Base-by-base conservation (phyloP, 192 early-diverging fungal genomes). In the Helicostylum pulchrum region DNA sequence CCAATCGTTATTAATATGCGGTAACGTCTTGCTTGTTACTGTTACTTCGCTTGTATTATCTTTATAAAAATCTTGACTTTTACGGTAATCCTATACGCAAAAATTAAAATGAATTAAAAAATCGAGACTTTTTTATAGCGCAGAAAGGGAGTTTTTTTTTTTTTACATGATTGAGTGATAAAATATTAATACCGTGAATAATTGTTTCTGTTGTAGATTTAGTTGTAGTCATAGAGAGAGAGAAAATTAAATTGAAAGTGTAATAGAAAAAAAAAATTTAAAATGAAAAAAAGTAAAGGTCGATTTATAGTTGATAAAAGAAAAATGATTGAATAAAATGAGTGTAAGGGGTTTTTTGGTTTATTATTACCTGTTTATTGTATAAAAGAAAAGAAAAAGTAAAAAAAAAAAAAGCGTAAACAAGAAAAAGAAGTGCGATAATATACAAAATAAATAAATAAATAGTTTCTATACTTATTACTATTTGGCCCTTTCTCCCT, bases 141-240 rank as follows among this genome's bases (percentile, higher is more conserved):
- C 26, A 2, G 26, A 54, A 32, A n/a, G n/a, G 17, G 3, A 55
- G 23, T 14, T 31, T 31, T 32, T 53, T 32, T 53, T 56, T 36
- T 32, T 36, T 56, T 39, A 34, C 54, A 56, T 56, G 54, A 56
- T 56, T 56, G 31, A 39, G 8, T 56, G 54, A 56, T 32, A 56
- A 39, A 36, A 10, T 26, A 1, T 56, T 32, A 15, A 39, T 55
- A 34, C 34, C 34, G 36, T 39, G 15, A 32, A 55, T 55, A 55
- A 39, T 30, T 19, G 53, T 11, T 17, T 30, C 10, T n/a, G 53
- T 32, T 32, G 34, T 55, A 34, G n/a, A 17, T 34, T 36, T 30
- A 34, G n/a, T 19, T 55, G 30, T 17, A 17, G 17, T 15, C 17
- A 39, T 56, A 56, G 21, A 53, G 1, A 15, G 2, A 9, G 17